A percentile compares a stretch with the other conserved stretches of the same genome.
phyloP scores from a whole-genome alignment of 352 stramenopile genomes.

The Phytophthora cajani region DNA sequence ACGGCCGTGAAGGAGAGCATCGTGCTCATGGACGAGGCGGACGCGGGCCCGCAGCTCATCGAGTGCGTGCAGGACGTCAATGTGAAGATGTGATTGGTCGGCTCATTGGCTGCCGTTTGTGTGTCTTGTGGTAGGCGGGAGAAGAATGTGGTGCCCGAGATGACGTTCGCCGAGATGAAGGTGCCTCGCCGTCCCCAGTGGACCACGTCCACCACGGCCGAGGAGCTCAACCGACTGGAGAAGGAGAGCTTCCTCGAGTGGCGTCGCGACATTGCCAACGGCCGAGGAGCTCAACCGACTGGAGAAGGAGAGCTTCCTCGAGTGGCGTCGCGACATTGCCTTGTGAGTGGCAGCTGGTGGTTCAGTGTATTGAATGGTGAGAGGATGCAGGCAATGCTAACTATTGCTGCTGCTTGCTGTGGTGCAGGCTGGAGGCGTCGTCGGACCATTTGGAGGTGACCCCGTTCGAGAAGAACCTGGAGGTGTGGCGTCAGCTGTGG shows the following conservation, averaged over 20 bases:
- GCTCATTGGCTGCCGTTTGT: not conserved
- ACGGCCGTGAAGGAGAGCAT: slow-evolving; percentile 91
- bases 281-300: slow-evolving; percentile 94
- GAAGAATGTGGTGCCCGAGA: slow-evolving; percentile 69
- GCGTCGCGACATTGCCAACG: slow-evolving; percentile 96
- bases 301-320: slow-evolving; percentile 98
- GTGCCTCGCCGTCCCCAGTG: slow-evolving; percentile 97
- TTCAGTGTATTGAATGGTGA: not conserved
- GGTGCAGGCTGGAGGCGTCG: slow-evolving; percentile 71
- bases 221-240: slow-evolving; percentile 96
- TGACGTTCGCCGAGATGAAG: slow-evolving; percentile 95
- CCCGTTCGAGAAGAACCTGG: slow-evolving; percentile 99
- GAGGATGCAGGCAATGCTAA: slow-evolving; percentile 16
- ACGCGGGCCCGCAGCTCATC: slow-evolving; percentile 65
- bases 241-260: slow-evolving; percentile 98
- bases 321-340: slow-evolving; percentile 97
- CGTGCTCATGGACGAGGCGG: slow-evolving; percentile 74
- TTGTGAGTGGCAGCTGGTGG: slow-evolving; percentile 45
- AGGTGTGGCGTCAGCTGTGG: slow-evolving; percentile 99
- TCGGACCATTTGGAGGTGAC: slow-evolving; percentile 92
- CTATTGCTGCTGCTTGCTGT: not conserved
- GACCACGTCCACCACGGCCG: slow-evolving; percentile 93
- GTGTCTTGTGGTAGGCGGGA: slow-evolving; percentile 43
- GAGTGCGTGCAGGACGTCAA: slow-evolving; percentile 48
- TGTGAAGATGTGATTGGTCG: too few species aligned